These are phyloP conservation scores for Daldinia grandis DNA, from an alignment of 495 filamentous ascomycete genomes.

Conservation along the genomic window DNA sequence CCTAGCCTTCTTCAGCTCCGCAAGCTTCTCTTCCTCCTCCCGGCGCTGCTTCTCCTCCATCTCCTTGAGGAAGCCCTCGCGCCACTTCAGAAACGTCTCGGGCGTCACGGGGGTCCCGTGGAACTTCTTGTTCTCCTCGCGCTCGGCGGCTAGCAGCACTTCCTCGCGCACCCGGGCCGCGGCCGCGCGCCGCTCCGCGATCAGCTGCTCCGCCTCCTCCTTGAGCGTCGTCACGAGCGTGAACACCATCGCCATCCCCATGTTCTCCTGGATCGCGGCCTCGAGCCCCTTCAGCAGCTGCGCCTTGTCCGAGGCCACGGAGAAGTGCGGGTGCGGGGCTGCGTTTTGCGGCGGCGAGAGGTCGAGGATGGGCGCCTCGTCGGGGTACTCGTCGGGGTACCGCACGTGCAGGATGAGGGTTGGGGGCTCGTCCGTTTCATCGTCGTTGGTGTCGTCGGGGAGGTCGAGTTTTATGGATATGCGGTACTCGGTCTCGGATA, in stretches of 20 bases:
- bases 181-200: conserved; percentile 69
- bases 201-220: conserved; percentile 83
- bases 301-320: conserved; percentile 69
- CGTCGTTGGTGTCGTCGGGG: conserved; percentile 61
- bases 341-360: conserved; percentile 75
- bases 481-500: conserved; percentile 85
- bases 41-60: conserved; percentile 72
- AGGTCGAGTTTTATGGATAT: conserved; percentile 84
- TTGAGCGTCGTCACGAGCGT: conserved; percentile 86
- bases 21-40: conserved; percentile 74
- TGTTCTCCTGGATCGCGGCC: conserved; percentile 80
- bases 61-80: conserved; percentile 78
- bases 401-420: conserved; percentile 80
- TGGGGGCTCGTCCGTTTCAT: conserved; percentile 64
- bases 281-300: conserved; percentile 72
- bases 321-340: conserved; percentile 67
- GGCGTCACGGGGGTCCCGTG: conserved; percentile 85
- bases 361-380: conserved; percentile 81
- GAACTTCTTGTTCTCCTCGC: conserved; percentile 96
- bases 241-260: conserved; percentile 99
- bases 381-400: conserved; percentile 88
- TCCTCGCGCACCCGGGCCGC: conserved; percentile 71
- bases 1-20: conserved; percentile 77
- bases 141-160: conserved; percentile 74
- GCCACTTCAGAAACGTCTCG: conserved; percentile 86